A percentile compares a stretch with the other conserved stretches of the same genome.
phyloP scores from a whole-genome alignment of 78 protist genomes.

The Speleostelium caveatum region DNA sequence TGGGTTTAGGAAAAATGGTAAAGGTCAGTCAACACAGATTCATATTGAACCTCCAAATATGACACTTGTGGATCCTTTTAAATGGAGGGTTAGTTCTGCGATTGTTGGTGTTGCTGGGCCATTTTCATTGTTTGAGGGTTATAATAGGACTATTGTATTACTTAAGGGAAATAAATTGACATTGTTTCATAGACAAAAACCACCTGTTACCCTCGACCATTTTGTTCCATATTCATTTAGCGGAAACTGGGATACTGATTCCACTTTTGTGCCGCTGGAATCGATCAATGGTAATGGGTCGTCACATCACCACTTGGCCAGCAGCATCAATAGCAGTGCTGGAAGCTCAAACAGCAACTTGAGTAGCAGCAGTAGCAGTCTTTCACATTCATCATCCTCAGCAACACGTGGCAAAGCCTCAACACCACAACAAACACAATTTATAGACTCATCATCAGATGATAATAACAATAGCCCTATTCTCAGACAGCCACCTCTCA shows the following conservation, averaged over 20 bases:
- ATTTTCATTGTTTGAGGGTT: conserved; percentile 43
- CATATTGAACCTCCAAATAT: conserved; percentile 45
- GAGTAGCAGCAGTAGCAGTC: background rate
- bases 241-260: conserved; percentile 71
- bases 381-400: background rate
- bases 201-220: conserved; percentile 24
- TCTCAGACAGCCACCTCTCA: too few species aligned
- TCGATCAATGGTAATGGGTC: background rate
- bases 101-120: conserved; percentile 18
- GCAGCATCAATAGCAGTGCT: background rate
- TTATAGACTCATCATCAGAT: too few species aligned
- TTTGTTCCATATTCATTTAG: conserved; percentile 48
- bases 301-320: background rate
- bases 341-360: background rate
- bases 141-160: conserved; percentile 24
- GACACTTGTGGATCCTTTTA: conserved; percentile 45
- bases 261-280: conserved; percentile 1
- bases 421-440: too few species aligned
- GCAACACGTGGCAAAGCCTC: background rate
- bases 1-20: conserved; percentile 77
- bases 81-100: conserved; percentile 33
- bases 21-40: conserved; percentile 46
- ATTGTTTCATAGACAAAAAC: conserved; percentile 50
- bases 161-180: conserved; percentile 39
- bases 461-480: too few species aligned